phyloP scores from a whole-genome alignment of 768 basidiomycete genomes.

The Hericium erinaceus region DNA sequence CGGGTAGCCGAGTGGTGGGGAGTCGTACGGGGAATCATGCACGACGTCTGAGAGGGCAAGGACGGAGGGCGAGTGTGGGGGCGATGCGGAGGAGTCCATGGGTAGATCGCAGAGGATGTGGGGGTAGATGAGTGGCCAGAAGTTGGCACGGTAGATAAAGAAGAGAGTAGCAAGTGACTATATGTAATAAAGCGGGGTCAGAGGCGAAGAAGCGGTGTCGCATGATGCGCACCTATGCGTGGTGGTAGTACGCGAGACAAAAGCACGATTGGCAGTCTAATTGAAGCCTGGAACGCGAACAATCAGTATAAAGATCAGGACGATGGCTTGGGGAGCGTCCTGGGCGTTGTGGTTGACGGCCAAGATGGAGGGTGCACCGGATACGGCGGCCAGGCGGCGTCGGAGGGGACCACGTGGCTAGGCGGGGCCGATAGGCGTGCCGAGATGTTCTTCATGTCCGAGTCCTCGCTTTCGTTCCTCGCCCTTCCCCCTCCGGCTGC shows the following conservation, averaged over 20 bases:
- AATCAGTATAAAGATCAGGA: no score
- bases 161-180: neutral
- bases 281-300: no score
- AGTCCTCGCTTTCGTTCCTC: neutral
- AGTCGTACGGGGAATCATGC: slow-evolving; percentile 59
- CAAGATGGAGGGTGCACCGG: no score
- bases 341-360: no score
- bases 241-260: neutral
- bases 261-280: no score
- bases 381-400: neutral
- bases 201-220: neutral
- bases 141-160: neutral
- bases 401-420: neutral
- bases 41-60: slow-evolving; percentile 79
- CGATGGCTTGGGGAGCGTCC: no score
- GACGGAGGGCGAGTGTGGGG: slow-evolving; percentile 38
- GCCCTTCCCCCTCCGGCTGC: neutral
- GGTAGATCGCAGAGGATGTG: neutral
- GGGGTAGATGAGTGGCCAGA: neutral
- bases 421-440: neutral
- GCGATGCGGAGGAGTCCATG: neutral
- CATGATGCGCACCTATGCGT: neutral
- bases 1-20: slow-evolving; percentile 17
- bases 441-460: neutral
- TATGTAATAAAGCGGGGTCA: neutral